phyloP scores from a whole-genome alignment of 169 alveolate genomes.

The Cryptosporidium sp. region DNA sequence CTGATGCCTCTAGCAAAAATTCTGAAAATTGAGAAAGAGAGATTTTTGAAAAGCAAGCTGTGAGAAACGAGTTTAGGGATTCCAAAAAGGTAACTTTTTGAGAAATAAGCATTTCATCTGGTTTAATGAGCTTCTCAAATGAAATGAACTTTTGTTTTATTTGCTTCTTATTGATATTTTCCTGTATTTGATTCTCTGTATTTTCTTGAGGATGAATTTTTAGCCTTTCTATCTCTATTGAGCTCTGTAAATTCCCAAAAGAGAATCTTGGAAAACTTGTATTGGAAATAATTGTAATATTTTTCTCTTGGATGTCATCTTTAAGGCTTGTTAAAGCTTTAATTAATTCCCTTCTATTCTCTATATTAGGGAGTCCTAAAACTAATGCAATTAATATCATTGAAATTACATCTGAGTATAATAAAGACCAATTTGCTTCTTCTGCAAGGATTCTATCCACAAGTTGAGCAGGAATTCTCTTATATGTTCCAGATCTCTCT shows the following conservation, averaged over 20 bases:
- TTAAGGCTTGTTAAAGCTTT: constrained; percentile 5
- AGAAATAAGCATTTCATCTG: constrained; percentile 47
- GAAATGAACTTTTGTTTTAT: constrained; percentile 16
- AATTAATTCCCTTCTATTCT: constrained; percentile 14
- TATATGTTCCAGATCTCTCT: constrained; percentile 25
- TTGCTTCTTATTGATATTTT: background rate
- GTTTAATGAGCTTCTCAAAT: constrained; percentile 49
- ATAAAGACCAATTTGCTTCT: constrained; percentile 52
- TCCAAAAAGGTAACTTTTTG: constrained; percentile 45
- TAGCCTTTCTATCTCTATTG: background rate
- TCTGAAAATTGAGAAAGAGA: background rate
- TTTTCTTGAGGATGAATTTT: background rate
- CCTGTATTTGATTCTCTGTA: background rate
- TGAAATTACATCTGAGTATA: constrained; percentile 59
- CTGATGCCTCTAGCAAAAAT: background rate
- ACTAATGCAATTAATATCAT: constrained; percentile 43
- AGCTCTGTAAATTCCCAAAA: constrained; percentile 15
- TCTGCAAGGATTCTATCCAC: constrained; percentile 38
- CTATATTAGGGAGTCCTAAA: constrained; percentile 34
- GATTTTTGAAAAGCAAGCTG: constrained; percentile 22
- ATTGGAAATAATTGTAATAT: constrained; percentile 9
- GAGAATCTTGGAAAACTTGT: constrained; percentile 47
- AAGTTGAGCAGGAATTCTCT: constrained; percentile 35
- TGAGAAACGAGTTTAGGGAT: constrained; percentile 30
- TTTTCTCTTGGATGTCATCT: constrained; percentile 26